These are phyloP conservation scores for Lyophyllum semitale DNA, from an alignment of 768 basidiomycete genomes.

Conservation along the genomic window DNA sequence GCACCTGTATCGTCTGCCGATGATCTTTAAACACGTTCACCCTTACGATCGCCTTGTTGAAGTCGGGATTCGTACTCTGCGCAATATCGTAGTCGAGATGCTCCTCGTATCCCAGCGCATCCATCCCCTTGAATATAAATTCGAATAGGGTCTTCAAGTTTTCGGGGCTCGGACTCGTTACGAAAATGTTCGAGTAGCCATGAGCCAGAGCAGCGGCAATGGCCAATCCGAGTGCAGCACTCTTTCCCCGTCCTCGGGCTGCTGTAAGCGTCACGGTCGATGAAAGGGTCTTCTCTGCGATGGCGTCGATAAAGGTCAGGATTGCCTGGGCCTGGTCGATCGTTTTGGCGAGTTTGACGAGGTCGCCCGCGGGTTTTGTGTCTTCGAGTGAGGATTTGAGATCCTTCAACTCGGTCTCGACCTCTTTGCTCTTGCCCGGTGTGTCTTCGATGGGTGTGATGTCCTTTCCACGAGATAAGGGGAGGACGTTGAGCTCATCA, in stretches of 20 bases:
- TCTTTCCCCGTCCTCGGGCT: conserved; percentile 93
- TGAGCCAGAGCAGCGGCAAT: conserved; percentile 91
- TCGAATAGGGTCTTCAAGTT: conserved; percentile 98
- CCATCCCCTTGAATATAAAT: conserved; percentile 96
- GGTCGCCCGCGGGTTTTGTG: conserved; percentile 84
- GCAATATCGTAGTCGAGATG: conserved; percentile 97
- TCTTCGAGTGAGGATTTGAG: conserved; percentile 79
- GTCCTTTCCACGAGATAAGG: conserved; percentile 93
- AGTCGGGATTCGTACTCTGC: conserved; percentile 92
- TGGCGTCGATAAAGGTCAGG: conserved; percentile 92
- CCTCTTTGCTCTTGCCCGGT: conserved; percentile 35
- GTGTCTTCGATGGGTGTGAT: conserved; percentile 66
- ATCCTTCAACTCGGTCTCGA: conserved; percentile 69
- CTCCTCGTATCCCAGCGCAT: conserved; percentile 93
- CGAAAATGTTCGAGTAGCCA: conserved; percentile 97
- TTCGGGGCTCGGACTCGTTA: conserved; percentile 96
- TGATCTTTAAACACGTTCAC: conserved; percentile 94
- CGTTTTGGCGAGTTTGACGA: conserved; percentile 89
- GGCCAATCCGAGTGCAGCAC: conserved; percentile 92
- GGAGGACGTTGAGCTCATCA: conserved; percentile 97
- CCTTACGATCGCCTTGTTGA: conserved; percentile 92
- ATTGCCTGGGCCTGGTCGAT: conserved; percentile 94
- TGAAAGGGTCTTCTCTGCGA: conserved; percentile 89
- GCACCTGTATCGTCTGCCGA: conserved; percentile 93
- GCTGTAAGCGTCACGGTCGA: conserved; percentile 96